Conservation (phyloP, 2,329 filamentous ascomycete genomes). For the Paraphoma chrysanthemicola region DNA sequence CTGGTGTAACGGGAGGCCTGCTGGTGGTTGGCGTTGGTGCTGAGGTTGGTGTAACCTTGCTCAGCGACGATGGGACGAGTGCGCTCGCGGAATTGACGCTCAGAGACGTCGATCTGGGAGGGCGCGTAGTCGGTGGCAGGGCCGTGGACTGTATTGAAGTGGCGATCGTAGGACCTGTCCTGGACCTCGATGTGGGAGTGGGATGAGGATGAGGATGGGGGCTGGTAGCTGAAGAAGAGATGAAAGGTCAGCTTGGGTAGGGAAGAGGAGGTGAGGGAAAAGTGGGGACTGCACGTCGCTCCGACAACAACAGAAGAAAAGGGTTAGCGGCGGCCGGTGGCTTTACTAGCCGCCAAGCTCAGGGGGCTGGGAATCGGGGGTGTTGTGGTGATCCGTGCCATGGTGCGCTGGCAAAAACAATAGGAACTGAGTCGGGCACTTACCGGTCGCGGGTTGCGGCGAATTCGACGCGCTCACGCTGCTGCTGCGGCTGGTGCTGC, state of each 20-base stretch:
- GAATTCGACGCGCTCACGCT: conserved; percentile 34
- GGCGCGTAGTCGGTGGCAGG: conserved; percentile 62
- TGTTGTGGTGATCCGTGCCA: conserved; percentile 39
- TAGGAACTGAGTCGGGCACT: conserved; percentile 30
- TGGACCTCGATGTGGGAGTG: conserved; percentile 73
- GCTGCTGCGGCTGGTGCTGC: conserved; percentile 9
- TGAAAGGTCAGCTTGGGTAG: conserved; percentile 47
- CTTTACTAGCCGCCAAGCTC: conserved; percentile 42
- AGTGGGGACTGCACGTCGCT: conserved; percentile 48
- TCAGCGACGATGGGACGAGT: conserved; percentile 61
- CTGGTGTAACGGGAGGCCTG: conserved; percentile 46
- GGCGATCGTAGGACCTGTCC: conserved; percentile 56
- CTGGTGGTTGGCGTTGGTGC: conserved; percentile 48
- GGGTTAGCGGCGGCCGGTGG: conserved; percentile 39
- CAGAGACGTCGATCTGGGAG: conserved; percentile 62
- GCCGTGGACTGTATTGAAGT: conserved; percentile 56
- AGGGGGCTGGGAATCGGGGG: conserved; percentile 37
- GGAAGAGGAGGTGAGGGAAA: conserved; percentile 48
- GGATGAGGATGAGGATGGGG: conserved; percentile 62
- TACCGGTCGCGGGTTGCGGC: conserved; percentile 38
- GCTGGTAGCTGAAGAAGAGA: conserved; percentile 60
- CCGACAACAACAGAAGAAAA: conserved; percentile 49
- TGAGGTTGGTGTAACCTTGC: conserved; percentile 45
- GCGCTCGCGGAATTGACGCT: conserved; percentile 72
- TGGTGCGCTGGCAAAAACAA: conserved; percentile 36